phyloP scores from a whole-genome alignment of 331 rosid species.

The Malus hybrid region DNA sequence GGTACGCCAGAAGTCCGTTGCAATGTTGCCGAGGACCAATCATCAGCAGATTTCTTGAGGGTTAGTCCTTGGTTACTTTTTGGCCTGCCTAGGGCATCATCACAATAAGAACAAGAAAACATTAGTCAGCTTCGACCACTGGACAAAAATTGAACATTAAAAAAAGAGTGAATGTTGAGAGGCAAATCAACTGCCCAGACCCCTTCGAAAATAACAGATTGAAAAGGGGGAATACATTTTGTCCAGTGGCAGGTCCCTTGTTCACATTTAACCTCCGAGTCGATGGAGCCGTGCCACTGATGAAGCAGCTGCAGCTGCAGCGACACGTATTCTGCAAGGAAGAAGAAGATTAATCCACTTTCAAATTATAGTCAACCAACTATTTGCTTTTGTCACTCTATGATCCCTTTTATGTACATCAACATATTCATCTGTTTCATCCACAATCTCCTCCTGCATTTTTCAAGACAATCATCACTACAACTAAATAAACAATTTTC shows the following conservation, averaged over 20 bases:
- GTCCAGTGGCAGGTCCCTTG: conserved; percentile 54
- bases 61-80: neutral
- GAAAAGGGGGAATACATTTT: neutral
- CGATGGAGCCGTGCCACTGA: conserved; percentile 82
- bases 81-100: conserved; percentile 28
- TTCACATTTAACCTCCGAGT: conserved; percentile 43
- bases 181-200: neutral
- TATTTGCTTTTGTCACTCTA: neutral
- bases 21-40: conserved; percentile 14
- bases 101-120: neutral
- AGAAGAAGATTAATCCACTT: neutral
- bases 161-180: neutral
- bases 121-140: neutral
- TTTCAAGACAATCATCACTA: conserved; percentile 8
- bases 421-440: conserved; percentile 19
- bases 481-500: neutral
- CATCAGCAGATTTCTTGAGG: conserved; percentile 17
- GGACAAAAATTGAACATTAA: neutral
- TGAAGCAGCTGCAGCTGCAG: conserved; percentile 91
- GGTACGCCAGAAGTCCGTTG: conserved; percentile 22
- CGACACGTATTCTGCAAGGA: conserved; percentile 76
- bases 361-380: neutral
- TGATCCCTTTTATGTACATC: neutral
- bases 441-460: conserved; percentile 89
- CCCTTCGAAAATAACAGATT: neutral